Conservation (phyloP, 2,329 filamentous ascomycete species). For the Emergomyces pasteurianus region DNA sequence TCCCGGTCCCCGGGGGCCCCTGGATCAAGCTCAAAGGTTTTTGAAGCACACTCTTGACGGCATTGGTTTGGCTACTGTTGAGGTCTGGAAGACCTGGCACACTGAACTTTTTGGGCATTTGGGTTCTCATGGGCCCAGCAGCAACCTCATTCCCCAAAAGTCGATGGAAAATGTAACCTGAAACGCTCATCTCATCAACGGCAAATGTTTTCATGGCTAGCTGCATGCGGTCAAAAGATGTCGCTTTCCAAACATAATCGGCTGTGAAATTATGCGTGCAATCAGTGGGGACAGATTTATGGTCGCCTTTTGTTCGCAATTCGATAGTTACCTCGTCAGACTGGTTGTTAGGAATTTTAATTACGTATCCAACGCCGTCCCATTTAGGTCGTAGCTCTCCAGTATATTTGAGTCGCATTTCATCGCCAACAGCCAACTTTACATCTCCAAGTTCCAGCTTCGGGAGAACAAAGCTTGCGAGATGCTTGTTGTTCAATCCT, state of each 20-base stretch:
- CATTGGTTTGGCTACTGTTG: conserved; percentile 90
- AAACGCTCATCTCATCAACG: conserved; percentile 94
- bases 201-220: conserved; percentile 98
- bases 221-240: conserved; percentile 98
- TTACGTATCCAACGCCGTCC: conserved; percentile 97
- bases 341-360: conserved; percentile 99
- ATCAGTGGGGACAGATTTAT: conserved; percentile 91
- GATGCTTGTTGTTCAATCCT: conserved; percentile 92
- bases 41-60: conserved; percentile 88
- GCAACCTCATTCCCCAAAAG: conserved; percentile 91
- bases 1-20: conserved; percentile 91
- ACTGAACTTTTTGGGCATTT: conserved; percentile 92
- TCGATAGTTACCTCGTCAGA: conserved; percentile 96
- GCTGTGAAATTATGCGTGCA: conserved; percentile 97
- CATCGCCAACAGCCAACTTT: conserved; percentile 92
- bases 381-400: conserved; percentile 83
- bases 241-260: conserved; percentile 99
- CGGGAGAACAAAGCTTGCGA: conserved; percentile 87
- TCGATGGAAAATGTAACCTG: conserved; percentile 96
- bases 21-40: conserved; percentile 93
- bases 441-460: conserved; percentile 97
- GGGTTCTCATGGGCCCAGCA: conserved; percentile 87
- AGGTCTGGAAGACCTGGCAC: conserved; percentile 88
- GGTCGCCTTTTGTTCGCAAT: conserved; percentile 83
- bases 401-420: conserved; percentile 95